Evolutionary conservation across 768 basidiomycete genomes (phyloP), one percentile per base, ranked within the genome.

Genomic region (Suillus alpinus): DNA sequence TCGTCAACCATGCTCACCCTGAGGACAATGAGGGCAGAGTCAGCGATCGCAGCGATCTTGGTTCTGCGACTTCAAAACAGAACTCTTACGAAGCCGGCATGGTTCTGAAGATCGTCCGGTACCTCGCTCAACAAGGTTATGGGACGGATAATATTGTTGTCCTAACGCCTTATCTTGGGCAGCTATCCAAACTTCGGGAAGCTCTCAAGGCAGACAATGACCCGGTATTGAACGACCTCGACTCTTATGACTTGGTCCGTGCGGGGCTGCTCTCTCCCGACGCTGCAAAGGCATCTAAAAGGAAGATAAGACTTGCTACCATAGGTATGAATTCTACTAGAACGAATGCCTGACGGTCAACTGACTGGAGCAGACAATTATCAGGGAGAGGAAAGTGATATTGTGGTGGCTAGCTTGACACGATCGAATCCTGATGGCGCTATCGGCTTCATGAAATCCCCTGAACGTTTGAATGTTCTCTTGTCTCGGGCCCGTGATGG

Each of bases 311-410:
- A 6, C 69, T 88, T 0, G 81, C 86, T 0, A 88, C 86, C 0
- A 86, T 88, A 12, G 86, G 86, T 85, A 62, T n/a, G 73, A 59
- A 57, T 12, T 32, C 31, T 29, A 41, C 14, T 6, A 36, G 8
- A 36, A 53, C n/a, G 14, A n/a, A 53, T 31, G 1, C 34, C 50
- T 36, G 13, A 37, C 2, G 18, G 36, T 36, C 1, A 3, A 36
- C 58, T 52, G 32, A 53, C 49, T 58, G n/a, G 14, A 49, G 4
- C 56, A 86, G 86, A 87, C 64, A 88, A 88, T 66, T 87, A 86
- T 60, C 86, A 88, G 66, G 86, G 86, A n/a, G 86, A 88, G 65
- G 86, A 87, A 67, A 82, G 82, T 56, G 81, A 87, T 52, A 82
- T 88, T 51, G 83, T 87, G 43, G 75, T 88, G 36, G 74, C 77